Percentiles rank a stretch among this genome's conserved stretches.
phyloP scores from a whole-genome alignment of 768 basidiomycete species.

The Trametes gibbosa region DNA sequence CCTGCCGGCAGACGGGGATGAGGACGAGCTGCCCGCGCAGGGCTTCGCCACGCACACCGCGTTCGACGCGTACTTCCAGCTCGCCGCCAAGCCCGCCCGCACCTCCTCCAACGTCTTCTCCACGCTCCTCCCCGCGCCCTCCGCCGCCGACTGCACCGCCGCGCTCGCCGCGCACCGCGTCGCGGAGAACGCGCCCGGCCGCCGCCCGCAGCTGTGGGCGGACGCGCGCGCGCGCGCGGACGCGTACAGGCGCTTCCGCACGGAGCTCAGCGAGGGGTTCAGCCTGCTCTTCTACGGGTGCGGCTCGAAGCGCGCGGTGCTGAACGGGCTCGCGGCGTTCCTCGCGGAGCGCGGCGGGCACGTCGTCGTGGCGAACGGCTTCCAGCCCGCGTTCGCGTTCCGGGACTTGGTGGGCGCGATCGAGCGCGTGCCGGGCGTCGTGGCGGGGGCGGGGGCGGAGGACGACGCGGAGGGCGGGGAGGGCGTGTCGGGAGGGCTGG shows the following conservation, averaged over 20 bases:
- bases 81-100: slow-evolving; percentile 55
- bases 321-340: slow-evolving; percentile 72
- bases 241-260: slow-evolving; percentile 58
- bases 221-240: slow-evolving; percentile 26
- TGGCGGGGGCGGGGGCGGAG: slow-evolving; percentile 35
- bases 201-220: slow-evolving; percentile 26
- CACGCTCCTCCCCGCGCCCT: slow-evolving; percentile 64
- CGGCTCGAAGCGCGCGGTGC: slow-evolving; percentile 77
- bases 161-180: slow-evolving; percentile 28
- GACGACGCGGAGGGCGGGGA: slow-evolving; percentile 35
- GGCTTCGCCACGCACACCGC: slow-evolving; percentile 54
- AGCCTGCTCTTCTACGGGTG: slow-evolving; percentile 86
- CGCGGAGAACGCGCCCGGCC: too few species aligned
- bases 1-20: slow-evolving; percentile 4
- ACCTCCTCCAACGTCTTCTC: slow-evolving; percentile 85
- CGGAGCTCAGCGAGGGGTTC: slow-evolving; percentile 81
- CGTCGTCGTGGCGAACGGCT: slow-evolving; percentile 24
- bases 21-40: slow-evolving; percentile 6
- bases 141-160: slow-evolving; percentile 55
- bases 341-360: slow-evolving; percentile 31
- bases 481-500: slow-evolving; percentile 41
- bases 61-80: slow-evolving; percentile 85
- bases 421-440: slow-evolving; percentile 37
- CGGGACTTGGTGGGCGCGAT: slow-evolving; percentile 52
- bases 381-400: slow-evolving; percentile 23